Base-by-base conservation (phyloP, 257 asterid genomes). In the Fraxinus quadrangulata region DNA sequence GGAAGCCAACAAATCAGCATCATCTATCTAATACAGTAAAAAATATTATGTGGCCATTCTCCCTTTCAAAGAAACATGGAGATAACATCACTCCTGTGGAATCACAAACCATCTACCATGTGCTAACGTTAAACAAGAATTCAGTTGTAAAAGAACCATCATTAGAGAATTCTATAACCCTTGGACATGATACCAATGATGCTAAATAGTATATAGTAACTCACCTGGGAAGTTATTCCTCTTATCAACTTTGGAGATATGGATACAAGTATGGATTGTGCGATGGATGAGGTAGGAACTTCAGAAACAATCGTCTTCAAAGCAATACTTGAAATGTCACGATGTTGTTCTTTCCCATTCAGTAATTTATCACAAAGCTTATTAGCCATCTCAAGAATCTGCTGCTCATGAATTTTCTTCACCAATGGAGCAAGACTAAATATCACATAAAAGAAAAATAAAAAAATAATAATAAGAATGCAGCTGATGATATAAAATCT, bases 251-350 rank as follows among this genome's bases (percentile, higher is more conserved):
- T 93, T 6, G 99, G 98, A 6, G 97, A 87, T 76, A 92, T 85
- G 67, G 97, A 87, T 39, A 86, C 87, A 66, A 93, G 96, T 81
- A 96, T 87, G 66, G 91, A 83, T 82, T 89, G 92, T 77, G 97
- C 97, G 81, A 86, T 87, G 76, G 94, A 76, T 47, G 91, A 74
- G 68, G 84, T 82, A 80, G 99, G 98, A 82, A 96, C 98, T 93
- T 96, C 99, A 71, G 97, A 86, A 84, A 96, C 91, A 86, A 96
- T 88, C 70, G 99, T 92, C 94, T 96, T 96, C 87, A 96, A 82
- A 78, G 99, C 99, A 84, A 96, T 96, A 85, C 99, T 93, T 13
- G 99, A 96, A 71, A 92, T 92, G 81, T 96, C 99, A 67, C 96
- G 97, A 54, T 93, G 90, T 81, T 88, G 97, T 80, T 93, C 98